Evolutionary conservation across 1,284 basidiomycete genomes (phyloP), one percentile per base, ranked within the genome.

Genomic region (Albatrellus sp.): DNA sequence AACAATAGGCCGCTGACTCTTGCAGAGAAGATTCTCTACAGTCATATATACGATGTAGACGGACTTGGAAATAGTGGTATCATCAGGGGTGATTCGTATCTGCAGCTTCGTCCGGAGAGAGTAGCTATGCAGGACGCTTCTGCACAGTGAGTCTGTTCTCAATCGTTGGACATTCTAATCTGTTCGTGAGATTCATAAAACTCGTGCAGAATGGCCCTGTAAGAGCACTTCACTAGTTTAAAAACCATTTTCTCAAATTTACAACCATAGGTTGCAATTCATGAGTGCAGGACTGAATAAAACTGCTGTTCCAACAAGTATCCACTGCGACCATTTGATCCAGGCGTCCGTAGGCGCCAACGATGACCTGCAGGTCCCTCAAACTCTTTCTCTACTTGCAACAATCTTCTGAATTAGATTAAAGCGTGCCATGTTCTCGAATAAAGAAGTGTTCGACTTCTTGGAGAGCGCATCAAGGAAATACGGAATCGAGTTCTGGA

Each of bases 111-210:
- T 48, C 92, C 94, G 5, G 88, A 98, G 64, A 72, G 96, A 51
- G 92, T 98, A 19, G 96, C 96, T 30, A 97, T 98, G 90, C 96
- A 98, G 63, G 92, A 98, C 65, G 96, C 96, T 37, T 97, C 92
- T 40, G 96, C 96, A 41, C 96, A 99, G 85, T 88, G 63, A 62
- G 80, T 65, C 14, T 32, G 5, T 10, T 9, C 29, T 24, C 13
- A 10, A 36, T 16, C 5, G 28, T 16, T 14, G 32, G 13, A 33
- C 36, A 17, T 14, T 30, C 34, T 13, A 20, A 28, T 37, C n/a
- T 34, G 28, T 36, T 40, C 20, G 40, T 38, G 39, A 31, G 8
- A n/a, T 9, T 1, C 31, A 34, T 37, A 19, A 2, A 38, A 16
- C 46, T 36, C 29, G 44, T 40, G 19, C 50, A 85, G 83, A 60